Percentiles rank a stretch among this genome's conserved stretches.
Evolutionary conservation across 305 asterid species (phyloP).

Genomic region (Striga hermonthica): DNA sequence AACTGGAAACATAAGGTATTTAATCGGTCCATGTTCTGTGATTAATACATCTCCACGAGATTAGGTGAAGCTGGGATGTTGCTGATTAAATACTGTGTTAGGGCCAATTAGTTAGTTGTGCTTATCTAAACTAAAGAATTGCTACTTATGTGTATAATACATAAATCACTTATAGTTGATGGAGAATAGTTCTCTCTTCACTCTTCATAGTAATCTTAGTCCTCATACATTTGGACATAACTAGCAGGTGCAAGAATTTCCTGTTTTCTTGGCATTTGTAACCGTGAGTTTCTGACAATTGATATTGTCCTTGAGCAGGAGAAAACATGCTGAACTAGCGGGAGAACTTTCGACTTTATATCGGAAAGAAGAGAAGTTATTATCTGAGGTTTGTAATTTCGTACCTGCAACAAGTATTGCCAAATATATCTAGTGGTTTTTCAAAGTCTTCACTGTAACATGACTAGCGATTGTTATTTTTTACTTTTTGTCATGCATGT

Average conservation of each 20-base stretch:
- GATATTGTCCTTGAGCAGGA: slow-evolving; percentile 54
- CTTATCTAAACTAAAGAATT: too few relatives aligned
- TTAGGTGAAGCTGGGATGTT: too few relatives aligned
- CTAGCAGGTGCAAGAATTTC: neutral
- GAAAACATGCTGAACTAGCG: slow-evolving; percentile 91
- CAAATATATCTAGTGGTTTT: slow-evolving; percentile 13
- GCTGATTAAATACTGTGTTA: too few relatives aligned
- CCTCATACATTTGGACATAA: slow-evolving; percentile 13
- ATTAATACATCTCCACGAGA: too few relatives aligned
- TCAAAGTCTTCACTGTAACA: slow-evolving; percentile 18
- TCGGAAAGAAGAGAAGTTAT: slow-evolving; percentile 82
- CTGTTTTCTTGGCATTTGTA: slow-evolving; percentile 24
- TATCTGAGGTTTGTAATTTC: slow-evolving; percentile 90
- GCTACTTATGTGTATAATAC: too few relatives aligned
- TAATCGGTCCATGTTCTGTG: slow-evolving; percentile 9
- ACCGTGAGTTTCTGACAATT: slow-evolving; percentile 11
- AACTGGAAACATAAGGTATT: slow-evolving; percentile 3
- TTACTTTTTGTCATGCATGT: slow-evolving; percentile 15
- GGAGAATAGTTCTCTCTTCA: too few relatives aligned
- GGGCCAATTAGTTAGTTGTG: too few relatives aligned
- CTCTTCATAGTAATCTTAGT: too few relatives aligned
- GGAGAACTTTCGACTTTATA: slow-evolving; percentile 83
- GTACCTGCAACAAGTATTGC: slow-evolving; percentile 32
- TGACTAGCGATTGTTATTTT: slow-evolving; percentile 11
- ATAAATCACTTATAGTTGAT: too few relatives aligned